Base-by-base conservation (phyloP, 345 rosid species). In the Eucalyptus leucophloia region DNA sequence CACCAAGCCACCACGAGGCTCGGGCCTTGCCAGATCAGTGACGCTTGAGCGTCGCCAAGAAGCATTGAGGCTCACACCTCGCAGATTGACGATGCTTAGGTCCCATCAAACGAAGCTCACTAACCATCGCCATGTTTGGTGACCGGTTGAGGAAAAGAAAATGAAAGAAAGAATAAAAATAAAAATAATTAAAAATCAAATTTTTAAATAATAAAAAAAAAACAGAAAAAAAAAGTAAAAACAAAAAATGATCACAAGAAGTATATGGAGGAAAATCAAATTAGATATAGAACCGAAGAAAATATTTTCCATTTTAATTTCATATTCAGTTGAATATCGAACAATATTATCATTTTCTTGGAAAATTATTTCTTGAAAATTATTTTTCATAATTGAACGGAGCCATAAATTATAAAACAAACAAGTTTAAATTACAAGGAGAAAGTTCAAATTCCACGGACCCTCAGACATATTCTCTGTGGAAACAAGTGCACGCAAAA, bases 11-110 rank as follows among this genome's bases (percentile, higher is more conserved):
- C 24, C 58, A 19, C 2, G 0, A 53, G 58, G 56, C 56, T 18
- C 2, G 2, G 0, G 56, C 58, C 24, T 53, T 2, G 11, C 11
- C 0, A 53, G 0, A 53, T 53, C 10, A 53, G 0, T 2, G 0
- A 19, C 5, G 1, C 24, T 53, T 1, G 0, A 53, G 56, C 1
- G 5, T 53, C 4, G 0, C 2, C 2, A 19, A 8, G 56, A 53
- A 5, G 11, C 0, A 2, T 0, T 5, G 5, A 53, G 58, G 58
- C 58, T 53, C 5, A 21, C 58, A 53, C 58, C 58, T 53, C 11
- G 0, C 11, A 21, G 1, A 53, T 53, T 5, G 0, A 0, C 0
- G 2, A 53, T 53, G 58, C 58, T 53, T 0, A 0, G 1, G 26
- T 26, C 58, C 26, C 58, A 53, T 53, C 58, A 53, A 53, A 53